A percentile compares a stretch with the other conserved stretches of the same genome.
These are phyloP conservation scores for Caryopteris hybrid DNA, from an alignment of 305 asterid genomes.

Conservation along the genomic window DNA sequence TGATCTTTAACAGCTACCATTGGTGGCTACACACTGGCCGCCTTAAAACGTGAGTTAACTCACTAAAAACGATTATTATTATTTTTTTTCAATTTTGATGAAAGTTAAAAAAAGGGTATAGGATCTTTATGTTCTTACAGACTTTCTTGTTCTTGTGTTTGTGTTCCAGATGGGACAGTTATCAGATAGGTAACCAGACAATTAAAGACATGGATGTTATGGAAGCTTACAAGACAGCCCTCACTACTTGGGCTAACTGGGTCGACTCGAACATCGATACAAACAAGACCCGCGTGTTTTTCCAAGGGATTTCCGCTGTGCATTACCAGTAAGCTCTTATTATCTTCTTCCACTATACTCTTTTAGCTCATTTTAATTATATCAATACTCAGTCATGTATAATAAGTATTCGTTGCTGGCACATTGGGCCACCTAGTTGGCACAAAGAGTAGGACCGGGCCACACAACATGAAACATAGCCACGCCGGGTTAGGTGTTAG, in stretches of 20 bases:
- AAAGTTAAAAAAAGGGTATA: too few relatives aligned
- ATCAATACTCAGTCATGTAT: too few relatives aligned
- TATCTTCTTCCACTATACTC: background rate
- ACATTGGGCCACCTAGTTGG: too few relatives aligned
- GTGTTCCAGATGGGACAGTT: conserved; percentile 59
- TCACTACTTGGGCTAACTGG: conserved; percentile 82
- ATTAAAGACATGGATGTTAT: conserved; percentile 52
- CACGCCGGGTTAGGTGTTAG: too few relatives aligned
- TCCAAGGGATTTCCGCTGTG: conserved; percentile 61
- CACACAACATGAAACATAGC: too few relatives aligned
- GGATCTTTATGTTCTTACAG: background rate
- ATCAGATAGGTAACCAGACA: conserved; percentile 48
- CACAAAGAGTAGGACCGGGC: too few relatives aligned
- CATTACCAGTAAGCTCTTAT: conserved; percentile 45
- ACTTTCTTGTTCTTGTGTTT: background rate
- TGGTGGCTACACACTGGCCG: conserved; percentile 79
- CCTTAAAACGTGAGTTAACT: conserved; percentile 31
- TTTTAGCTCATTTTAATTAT: too few relatives aligned
- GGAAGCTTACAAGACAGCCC: conserved; percentile 63
- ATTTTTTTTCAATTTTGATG: background rate
- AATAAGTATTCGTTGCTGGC: too few relatives aligned
- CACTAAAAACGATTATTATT: background rate
- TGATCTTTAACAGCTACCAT: conserved; percentile 75
- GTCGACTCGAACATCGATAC: conserved; percentile 61
- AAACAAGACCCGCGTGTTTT: conserved; percentile 47